Conservation (phyloP, 2,329 filamentous ascomycete species). For the Zasmidium angulare region DNA sequence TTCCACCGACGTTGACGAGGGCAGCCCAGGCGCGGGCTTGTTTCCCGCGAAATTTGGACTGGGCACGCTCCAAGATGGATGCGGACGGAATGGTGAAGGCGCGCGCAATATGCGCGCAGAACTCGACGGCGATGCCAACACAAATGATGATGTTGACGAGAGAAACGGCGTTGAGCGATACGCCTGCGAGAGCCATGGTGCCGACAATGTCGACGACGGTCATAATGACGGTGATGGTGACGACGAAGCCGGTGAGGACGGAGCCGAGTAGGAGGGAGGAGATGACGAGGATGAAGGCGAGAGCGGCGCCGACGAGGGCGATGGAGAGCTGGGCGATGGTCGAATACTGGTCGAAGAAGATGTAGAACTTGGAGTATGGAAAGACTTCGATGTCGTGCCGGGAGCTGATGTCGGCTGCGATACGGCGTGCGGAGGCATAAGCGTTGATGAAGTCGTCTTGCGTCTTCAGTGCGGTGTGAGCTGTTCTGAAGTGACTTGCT, state of each 20-base stretch:
- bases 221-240: slow-evolving; percentile 88
- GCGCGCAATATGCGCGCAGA: slow-evolving; percentile 93
- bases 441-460: slow-evolving; percentile 92
- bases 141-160: slow-evolving; percentile 97
- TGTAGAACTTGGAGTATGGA: slow-evolving; percentile 96
- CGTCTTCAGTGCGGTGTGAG: slow-evolving; percentile 80
- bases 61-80: slow-evolving; percentile 74
- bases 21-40: slow-evolving; percentile 90
- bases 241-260: slow-evolving; percentile 73
- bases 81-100: slow-evolving; percentile 92
- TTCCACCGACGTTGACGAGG: slow-evolving; percentile 89
- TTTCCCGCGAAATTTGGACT: slow-evolving; percentile 73
- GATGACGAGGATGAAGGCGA: slow-evolving; percentile 82
- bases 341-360: slow-evolving; percentile 98
- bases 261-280: slow-evolving; percentile 82
- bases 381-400: slow-evolving; percentile 83
- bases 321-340: slow-evolving; percentile 78
- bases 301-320: slow-evolving; percentile 75
- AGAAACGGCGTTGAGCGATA: slow-evolving; percentile 91
- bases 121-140: slow-evolving; percentile 93
- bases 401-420: slow-evolving; percentile 71
- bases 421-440: slow-evolving; percentile 84
- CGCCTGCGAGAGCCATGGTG: slow-evolving; percentile 83
- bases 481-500: slow-evolving; percentile 88
- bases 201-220: slow-evolving; percentile 91